Evolutionary conservation across 2,329 filamentous ascomycete species (phyloP), one percentile per base, ranked within the genome.

Genomic region (Trichoderma gracile): DNA sequence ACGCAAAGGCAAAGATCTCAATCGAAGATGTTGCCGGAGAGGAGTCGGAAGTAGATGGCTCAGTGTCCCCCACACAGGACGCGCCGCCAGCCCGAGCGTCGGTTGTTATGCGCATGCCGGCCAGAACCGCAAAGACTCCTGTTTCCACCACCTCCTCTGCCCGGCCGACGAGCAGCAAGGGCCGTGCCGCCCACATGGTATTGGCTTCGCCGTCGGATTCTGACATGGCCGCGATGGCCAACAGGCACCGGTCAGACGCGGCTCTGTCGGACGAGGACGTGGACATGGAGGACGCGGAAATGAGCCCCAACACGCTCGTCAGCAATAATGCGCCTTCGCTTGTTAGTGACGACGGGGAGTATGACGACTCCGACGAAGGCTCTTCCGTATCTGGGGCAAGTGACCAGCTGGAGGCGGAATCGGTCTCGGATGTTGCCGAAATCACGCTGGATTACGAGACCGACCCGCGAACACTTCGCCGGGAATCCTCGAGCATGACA

Each of bases 261-360:
- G 53, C 71, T 50, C 65, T 77, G 23, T 76, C 72, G 15, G 80
- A 77, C 67, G 83, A 82, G 67, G 82, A 82, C 61, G 77, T 81
- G 52, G 83, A 86, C 63, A 80, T 86, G 72, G 75, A 77, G 38
- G 85, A 87, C 62, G 80, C 81, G 53, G 86, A 90, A 61, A 76
- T 91, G 64, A 91, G 88, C 70, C 89, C 89, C 5, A 86, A 87
- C 70, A 89, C 88, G 0, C 77, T 88, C 50, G 82, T 88, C 57
- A 90, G 89, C 74, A 92, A 92, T 75, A 90, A 91, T 69, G 89
- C 90, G 9, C 90, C 90, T 23, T 92, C 89, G 70, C 82, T 93
- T 55, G 89, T 93, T 72, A 92, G 89, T 76, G 90, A 93, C 75
- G 89, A 92, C 72, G 89, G 89, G 70, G 90, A 92, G 73, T 91